Conservation (phyloP, 768 basidiomycete species). For the Lentinula raphanica region DNA sequence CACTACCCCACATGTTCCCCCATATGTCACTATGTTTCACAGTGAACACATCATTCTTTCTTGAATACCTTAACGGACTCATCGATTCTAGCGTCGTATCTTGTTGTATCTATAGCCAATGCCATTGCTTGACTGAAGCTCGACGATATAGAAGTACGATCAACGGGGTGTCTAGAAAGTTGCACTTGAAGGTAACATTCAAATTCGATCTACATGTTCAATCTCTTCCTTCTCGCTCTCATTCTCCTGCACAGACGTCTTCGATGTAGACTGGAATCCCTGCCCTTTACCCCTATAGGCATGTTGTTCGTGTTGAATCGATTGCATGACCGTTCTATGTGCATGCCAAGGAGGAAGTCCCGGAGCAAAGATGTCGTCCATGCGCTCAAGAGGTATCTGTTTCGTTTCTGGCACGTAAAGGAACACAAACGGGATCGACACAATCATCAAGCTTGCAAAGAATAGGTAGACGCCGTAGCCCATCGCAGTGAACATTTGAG, state of each 20-base stretch:
- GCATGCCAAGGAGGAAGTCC: slow-evolving; percentile 29
- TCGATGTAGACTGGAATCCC: neutral
- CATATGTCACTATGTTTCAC: neutral
- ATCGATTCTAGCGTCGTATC: neutral
- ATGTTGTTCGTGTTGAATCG: neutral
- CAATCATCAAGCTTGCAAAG: slow-evolving; percentile 28
- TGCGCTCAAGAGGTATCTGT: slow-evolving; percentile 35
- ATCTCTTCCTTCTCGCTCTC: neutral
- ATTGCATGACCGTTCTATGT: slow-evolving; percentile 22
- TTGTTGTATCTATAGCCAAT: neutral
- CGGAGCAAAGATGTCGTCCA: slow-evolving; percentile 35
- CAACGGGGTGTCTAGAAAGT: too few relatives aligned
- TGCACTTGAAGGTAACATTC: too few relatives aligned
- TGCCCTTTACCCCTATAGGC: slow-evolving; percentile 20
- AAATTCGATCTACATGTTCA: neutral
- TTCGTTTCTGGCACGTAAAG: slow-evolving; percentile 37
- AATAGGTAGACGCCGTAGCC: slow-evolving; percentile 34
- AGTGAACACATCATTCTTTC: neutral
- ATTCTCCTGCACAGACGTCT: neutral
- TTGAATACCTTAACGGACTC: neutral
- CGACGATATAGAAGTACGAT: neutral
- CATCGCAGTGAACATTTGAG: slow-evolving; percentile 33
- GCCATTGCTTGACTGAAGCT: neutral
- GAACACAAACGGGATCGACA: slow-evolving; percentile 29
- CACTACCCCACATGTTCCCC: neutral